Percentiles rank a stretch among this genome's conserved stretches.
These are phyloP conservation scores for Psilocybe cyanescens DNA, from an alignment of 768 basidiomycete genomes.

Conservation along the genomic window DNA sequence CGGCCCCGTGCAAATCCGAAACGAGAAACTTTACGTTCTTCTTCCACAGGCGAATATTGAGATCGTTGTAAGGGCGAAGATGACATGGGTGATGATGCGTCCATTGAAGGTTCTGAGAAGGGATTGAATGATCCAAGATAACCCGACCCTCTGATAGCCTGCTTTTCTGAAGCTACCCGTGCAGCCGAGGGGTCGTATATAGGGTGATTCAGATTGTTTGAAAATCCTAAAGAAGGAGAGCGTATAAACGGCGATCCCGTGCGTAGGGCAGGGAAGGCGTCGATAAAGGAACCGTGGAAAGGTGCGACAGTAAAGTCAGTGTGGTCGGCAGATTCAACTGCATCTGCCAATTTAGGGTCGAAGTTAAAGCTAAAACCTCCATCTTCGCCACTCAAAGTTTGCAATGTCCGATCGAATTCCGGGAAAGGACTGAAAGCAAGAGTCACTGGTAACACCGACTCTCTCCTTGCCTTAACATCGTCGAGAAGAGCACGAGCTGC, in stretches of 20 bases:
- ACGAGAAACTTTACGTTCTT: conserved; percentile 76
- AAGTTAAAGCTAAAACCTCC: conserved; percentile 86
- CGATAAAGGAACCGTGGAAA: conserved; percentile 67
- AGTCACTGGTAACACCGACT: conserved; percentile 47
- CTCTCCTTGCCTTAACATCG: conserved; percentile 78
- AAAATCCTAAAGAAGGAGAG: conserved; percentile 57
- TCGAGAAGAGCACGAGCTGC: conserved; percentile 85
- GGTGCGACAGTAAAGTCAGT: conserved; percentile 61
- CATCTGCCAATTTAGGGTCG: conserved; percentile 74
- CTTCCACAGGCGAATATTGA: conserved; percentile 49
- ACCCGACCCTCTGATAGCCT: conserved; percentile 47
- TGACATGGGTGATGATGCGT: conserved; percentile 33
- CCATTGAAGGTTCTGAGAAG: conserved; percentile 66
- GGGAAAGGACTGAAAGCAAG: conserved; percentile 74
- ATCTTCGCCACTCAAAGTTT: conserved; percentile 68
- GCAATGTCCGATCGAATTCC: conserved; percentile 84
- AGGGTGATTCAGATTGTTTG: conserved; percentile 50
- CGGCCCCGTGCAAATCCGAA: conserved; percentile 82
- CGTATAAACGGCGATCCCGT: conserved; percentile 39
- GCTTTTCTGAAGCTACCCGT: conserved; percentile 41
- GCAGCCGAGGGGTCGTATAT: conserved; percentile 57
- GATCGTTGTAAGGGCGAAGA: conserved; percentile 32
- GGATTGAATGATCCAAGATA: conserved; percentile 85
- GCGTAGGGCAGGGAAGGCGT: conserved; percentile 70
- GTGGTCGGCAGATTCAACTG: conserved; percentile 42